Percentiles rank a stretch among this genome's conserved stretches.
These are phyloP conservation scores for Beauveria australis DNA, from an alignment of 2,329 filamentous ascomycete genomes.

Conservation along the genomic window DNA sequence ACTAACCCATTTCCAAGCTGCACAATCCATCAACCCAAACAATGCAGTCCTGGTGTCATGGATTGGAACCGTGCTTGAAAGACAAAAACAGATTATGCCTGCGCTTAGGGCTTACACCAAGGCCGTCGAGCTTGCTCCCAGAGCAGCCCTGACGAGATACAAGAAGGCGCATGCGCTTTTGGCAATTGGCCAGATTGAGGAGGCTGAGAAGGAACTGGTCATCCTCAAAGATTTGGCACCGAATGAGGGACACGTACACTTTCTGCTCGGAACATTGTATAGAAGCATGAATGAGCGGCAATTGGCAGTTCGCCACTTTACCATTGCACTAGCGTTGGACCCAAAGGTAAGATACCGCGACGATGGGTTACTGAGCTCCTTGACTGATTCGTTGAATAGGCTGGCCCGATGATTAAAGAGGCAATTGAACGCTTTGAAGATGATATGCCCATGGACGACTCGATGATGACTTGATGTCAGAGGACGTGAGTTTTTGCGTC, in stretches of 20 bases:
- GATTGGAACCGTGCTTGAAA: slow-evolving; percentile 83
- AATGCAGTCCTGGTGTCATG: slow-evolving; percentile 90
- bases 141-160: slow-evolving; percentile 76
- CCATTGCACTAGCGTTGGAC: slow-evolving; percentile 88
- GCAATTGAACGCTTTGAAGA: slow-evolving; percentile 89
- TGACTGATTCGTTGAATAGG: slow-evolving; percentile 39
- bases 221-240: slow-evolving; percentile 86
- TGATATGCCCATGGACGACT: slow-evolving; percentile 62
- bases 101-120: slow-evolving; percentile 76
- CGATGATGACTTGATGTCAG: slow-evolving; percentile 48
- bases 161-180: slow-evolving; percentile 86
- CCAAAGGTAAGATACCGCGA: slow-evolving; percentile 63
- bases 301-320: slow-evolving; percentile 86
- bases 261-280: slow-evolving; percentile 80
- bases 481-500: slow-evolving; percentile 16
- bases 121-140: slow-evolving; percentile 74
- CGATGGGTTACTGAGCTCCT: neutral
- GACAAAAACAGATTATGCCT: slow-evolving; percentile 70
- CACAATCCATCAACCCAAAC: slow-evolving; percentile 82
- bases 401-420: slow-evolving; percentile 89
- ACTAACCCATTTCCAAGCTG: slow-evolving; percentile 82
- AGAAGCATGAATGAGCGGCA: slow-evolving; percentile 64
- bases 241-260: slow-evolving; percentile 93
- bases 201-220: slow-evolving; percentile 74
- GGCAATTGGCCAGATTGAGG: slow-evolving; percentile 60